Percentiles rank a stretch among this genome's conserved stretches.
These are phyloP conservation scores for Globisporangium camurandrum DNA, from an alignment of 352 stramenopile genomes.

Conservation along the genomic window DNA sequence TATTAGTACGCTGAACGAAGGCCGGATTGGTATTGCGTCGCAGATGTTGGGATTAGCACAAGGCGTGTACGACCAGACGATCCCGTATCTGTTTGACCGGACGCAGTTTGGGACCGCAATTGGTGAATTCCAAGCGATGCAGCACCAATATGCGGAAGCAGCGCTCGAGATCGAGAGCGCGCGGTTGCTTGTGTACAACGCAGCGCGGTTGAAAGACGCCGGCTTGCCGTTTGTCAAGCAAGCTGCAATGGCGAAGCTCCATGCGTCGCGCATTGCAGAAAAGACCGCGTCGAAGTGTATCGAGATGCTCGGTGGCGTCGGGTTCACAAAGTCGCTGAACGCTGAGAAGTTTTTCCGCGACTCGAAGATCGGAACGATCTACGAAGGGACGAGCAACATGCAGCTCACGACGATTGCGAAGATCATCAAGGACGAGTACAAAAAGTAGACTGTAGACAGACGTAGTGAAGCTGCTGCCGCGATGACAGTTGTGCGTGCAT, in stretches of 20 bases:
- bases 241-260: constrained; percentile 96
- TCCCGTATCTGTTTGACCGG: constrained; percentile 95
- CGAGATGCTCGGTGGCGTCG: constrained; percentile 93
- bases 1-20: constrained; percentile 96
- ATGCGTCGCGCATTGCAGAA: constrained; percentile 92
- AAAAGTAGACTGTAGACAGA: constrained; percentile 26
- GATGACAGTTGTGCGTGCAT: too few species aligned
- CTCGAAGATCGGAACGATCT: constrained; percentile 96
- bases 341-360: constrained; percentile 97
- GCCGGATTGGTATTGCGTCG: constrained; percentile 95
- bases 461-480: neutral
- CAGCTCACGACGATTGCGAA: constrained; percentile 93
- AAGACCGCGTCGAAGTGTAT: constrained; percentile 94
- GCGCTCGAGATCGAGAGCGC: constrained; percentile 92
- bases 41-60: constrained; percentile 97
- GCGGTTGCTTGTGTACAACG: constrained; percentile 93
- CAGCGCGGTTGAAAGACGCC: constrained; percentile 91
- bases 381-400: constrained; percentile 97
- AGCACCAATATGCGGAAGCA: constrained; percentile 95
- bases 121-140: constrained; percentile 94
- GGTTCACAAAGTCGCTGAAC: constrained; percentile 92
- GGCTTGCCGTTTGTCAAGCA: constrained; percentile 95
- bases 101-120: constrained; percentile 94
- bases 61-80: constrained; percentile 91
- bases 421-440: constrained; percentile 85